Evolutionary conservation across 805 yeast genomes (phyloP), one percentile per base, ranked within the genome.

Genomic region (Yarrowia osloensis): DNA sequence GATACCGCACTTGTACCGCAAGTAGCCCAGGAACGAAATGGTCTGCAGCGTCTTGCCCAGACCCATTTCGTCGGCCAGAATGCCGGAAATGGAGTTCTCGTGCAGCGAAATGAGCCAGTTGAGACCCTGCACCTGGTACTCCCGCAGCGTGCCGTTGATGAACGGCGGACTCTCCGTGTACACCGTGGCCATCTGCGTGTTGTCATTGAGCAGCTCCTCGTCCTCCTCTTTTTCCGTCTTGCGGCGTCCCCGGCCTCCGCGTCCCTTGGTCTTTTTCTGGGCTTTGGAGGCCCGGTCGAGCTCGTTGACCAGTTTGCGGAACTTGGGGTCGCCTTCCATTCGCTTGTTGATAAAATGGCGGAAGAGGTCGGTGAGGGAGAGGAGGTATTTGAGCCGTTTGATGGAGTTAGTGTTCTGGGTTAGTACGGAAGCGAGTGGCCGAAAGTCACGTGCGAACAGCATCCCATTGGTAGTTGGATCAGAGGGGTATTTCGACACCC

Each of bases 51-150:
- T 94, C 77, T 94, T 94, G 67, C 99, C 99, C 46, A 94, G 82
- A 2, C 99, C 99, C 99, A 95, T 94, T 76, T 94, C 99, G 78
- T 94, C 99, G 13, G 99, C 99, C 61, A 94, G 79, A 54, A 94
- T 95, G 22, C 99, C 99, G 11, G 96, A 89, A 50, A 94, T 82
- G 72, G 89, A 85, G 77, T 94, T 91, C 71, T 93, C 97, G 75
- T 92, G 90, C 39, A 94, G 78, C 0, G 96, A 86, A 21, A 94
- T 88, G 74, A 94, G 82, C 99, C 99, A 94, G 77, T 95, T 95
- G 63, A 94, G 82, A 62, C 99, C 99, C 74, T 92, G 97, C 33
- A 94, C 81, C 79, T 94, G 99, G 75, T 95, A 94, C 74, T 91
- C 97, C 72, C 99, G 84, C 72, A 95, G 80, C 66, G 75, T 82